Evolutionary conservation across 1,284 basidiomycete genomes (phyloP), one percentile per base, ranked within the genome.

Genomic region (Cystobasidium slooffiae): DNA sequence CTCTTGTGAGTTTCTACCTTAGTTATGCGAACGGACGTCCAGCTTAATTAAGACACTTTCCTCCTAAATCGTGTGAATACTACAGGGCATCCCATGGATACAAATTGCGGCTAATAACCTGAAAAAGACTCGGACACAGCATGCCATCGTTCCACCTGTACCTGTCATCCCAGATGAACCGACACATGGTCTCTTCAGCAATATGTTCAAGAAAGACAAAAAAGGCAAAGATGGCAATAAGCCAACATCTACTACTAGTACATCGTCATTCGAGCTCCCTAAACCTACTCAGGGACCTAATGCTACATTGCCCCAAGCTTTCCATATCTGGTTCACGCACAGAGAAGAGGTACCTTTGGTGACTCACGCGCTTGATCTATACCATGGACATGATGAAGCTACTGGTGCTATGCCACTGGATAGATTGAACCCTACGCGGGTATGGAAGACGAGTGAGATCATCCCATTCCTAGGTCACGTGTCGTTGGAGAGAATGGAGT

Each of bases 401-500:
- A 78, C 78, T 6, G 70, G 66, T 10, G 67, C 75, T 16, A 81
- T 83, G 16, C 79, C 81, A 0, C 76, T 81, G 9, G 81, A 83
- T 53, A 78, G 75, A 31, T 77, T 82, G 55, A 78, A 79, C 1
- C 75, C 77, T 37, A 72, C 80, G 7, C 75, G 84, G 20, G 66
- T 78, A 9, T 84, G 83, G 84, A 77, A 81, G 56, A 84, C 84
- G 5, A 82, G 80, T 20, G 82, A 84, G 72, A 76, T 84, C 16
- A 79, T 84, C 14, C 83, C 84, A 1, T 85, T 84, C 81, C 78
- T 84, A 18, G 84, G 84, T 8, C 83, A 84, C 74, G 79, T 85
- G 53, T 81, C 83, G 18, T 76, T 85, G 22, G 84, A 85, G 75
- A 74, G 83, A 18, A 80, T 84, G 73, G 72, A 76, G 46, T 83